Percentiles rank a stretch among this genome's conserved stretches.
These are phyloP conservation scores for Beauveria asiatica DNA, from an alignment of 2,329 filamentous ascomycete species.

Conservation along the genomic window DNA sequence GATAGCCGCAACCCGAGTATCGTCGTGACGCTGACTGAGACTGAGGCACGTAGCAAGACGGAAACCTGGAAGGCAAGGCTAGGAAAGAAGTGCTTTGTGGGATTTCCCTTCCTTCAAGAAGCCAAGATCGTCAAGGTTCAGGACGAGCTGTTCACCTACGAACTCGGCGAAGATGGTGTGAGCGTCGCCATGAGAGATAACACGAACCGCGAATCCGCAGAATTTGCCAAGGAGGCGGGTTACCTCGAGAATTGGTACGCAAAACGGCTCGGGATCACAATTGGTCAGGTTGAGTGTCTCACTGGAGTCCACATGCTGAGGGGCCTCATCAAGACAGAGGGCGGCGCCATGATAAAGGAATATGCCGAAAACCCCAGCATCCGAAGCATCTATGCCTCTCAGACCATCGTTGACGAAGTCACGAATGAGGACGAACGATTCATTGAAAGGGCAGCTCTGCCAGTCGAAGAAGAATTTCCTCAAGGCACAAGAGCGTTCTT, in stretches of 20 bases:
- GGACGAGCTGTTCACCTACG: conserved; percentile 88
- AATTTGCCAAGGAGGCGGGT: conserved; percentile 76
- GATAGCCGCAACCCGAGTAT: conserved; percentile 96
- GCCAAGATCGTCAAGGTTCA: conserved; percentile 82
- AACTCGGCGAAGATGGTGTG: conserved; percentile 55
- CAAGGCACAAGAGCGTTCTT: conserved; percentile 79
- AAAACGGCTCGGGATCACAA: conserved; percentile 81
- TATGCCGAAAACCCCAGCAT: conserved; percentile 79
- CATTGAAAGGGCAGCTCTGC: conserved; percentile 77
- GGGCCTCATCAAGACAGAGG: conserved; percentile 81
- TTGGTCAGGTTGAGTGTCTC: conserved; percentile 78
- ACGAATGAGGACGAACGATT: conserved; percentile 88
- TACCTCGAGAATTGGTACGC: conserved; percentile 82
- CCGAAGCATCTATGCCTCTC: conserved; percentile 84
- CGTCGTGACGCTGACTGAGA: conserved; percentile 73
- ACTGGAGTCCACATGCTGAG: conserved; percentile 91
- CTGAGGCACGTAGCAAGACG: conserved; percentile 61
- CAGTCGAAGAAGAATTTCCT: conserved; percentile 88
- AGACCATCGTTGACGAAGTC: conserved; percentile 83
- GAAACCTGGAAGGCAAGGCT: conserved; percentile 70
- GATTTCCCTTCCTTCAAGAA: conserved; percentile 92
- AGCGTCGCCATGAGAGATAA: conserved; percentile 64
- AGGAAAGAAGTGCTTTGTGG: conserved; percentile 79
- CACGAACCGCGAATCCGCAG: conserved; percentile 63
- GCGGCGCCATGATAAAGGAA: conserved; percentile 86